These are phyloP conservation scores for Pseudocercospora crystallina DNA, from an alignment of 2,329 filamentous ascomycete genomes.

Conservation along the genomic window DNA sequence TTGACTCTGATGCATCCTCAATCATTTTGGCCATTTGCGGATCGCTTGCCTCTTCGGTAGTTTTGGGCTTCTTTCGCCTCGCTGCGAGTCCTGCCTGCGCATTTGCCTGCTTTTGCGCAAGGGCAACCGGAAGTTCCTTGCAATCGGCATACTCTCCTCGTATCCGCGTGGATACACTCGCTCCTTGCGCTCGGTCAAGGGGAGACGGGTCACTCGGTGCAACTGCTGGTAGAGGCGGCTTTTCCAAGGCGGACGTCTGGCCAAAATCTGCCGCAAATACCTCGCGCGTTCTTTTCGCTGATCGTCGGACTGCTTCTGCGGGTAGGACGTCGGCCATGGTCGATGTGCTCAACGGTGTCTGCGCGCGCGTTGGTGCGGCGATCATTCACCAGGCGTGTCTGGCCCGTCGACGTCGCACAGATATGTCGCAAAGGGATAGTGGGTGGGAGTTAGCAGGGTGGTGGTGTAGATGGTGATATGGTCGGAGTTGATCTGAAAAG, in stretches of 20 bases:
- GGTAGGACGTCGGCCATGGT: conserved; percentile 25
- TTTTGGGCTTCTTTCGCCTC: conserved; percentile 63
- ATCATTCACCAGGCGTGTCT: neutral
- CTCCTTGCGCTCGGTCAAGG: conserved; percentile 44
- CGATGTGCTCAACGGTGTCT: conserved; percentile 10
- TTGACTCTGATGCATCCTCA: conserved; percentile 58
- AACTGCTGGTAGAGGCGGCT: conserved; percentile 42
- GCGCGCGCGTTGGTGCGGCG: too few species aligned
- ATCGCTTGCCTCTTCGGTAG: conserved; percentile 52
- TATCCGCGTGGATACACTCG: conserved; percentile 59
- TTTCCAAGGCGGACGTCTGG: conserved; percentile 42
- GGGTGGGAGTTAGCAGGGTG: neutral
- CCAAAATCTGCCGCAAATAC: conserved; percentile 56
- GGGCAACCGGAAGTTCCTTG: conserved; percentile 70
- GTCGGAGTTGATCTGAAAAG: neutral
- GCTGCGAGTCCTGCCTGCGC: conserved; percentile 57
- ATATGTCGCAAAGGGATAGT: neutral
- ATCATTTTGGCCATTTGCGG: conserved; percentile 66
- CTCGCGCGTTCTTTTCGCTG: conserved; percentile 55
- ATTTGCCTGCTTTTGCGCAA: conserved; percentile 76
- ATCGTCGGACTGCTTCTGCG: conserved; percentile 40
- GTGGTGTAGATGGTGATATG: neutral
- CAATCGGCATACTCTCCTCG: conserved; percentile 75
- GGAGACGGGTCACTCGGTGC: conserved; percentile 48
- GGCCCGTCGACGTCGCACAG: neutral